Conservation (phyloP, 768 basidiomycete genomes). For the Heimioporus sp. region DNA sequence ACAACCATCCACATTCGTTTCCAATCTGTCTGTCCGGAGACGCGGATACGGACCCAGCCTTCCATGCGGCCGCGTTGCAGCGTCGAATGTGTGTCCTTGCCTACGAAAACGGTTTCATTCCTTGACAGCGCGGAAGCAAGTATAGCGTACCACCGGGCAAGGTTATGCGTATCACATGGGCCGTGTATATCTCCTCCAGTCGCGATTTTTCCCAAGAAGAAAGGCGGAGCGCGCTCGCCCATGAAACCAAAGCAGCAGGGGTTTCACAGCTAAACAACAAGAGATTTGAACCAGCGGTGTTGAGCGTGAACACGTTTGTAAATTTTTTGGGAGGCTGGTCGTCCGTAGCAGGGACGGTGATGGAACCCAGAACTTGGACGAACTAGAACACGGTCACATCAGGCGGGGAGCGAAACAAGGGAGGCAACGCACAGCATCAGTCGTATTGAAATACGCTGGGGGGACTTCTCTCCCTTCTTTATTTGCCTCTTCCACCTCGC, state of each 20-base stretch:
- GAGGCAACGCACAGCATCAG: conserved; percentile 70
- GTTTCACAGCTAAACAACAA: conserved; percentile 84
- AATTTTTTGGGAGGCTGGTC: conserved; percentile 55
- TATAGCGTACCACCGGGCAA: conserved; percentile 44
- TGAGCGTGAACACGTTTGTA: conserved; percentile 83
- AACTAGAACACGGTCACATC: conserved; percentile 46
- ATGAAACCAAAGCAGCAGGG: conserved; percentile 69
- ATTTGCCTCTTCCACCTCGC: conserved; percentile 80
- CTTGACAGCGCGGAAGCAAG: conserved; percentile 27
- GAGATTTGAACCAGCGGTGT: conserved; percentile 91
- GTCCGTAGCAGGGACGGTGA: conserved; percentile 58
- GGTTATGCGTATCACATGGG: conserved; percentile 85
- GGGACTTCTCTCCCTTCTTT: conserved; percentile 79
- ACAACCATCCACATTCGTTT: conserved; percentile 87
- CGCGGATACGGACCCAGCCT: conserved; percentile 86
- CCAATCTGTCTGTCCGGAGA: conserved; percentile 99
- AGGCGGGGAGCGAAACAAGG: not conserved
- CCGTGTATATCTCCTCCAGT: conserved; percentile 96
- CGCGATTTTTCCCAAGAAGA: conserved; percentile 94
- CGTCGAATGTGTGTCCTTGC: conserved; percentile 55
- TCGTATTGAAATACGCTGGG: conserved; percentile 83
- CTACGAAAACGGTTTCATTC: conserved; percentile 20
- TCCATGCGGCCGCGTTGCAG: conserved; percentile 76
- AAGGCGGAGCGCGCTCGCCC: conserved; percentile 89
- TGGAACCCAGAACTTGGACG: conserved; percentile 72